phyloP scores from a whole-genome alignment of 1,284 basidiomycete genomes.

The Somion occarium region DNA sequence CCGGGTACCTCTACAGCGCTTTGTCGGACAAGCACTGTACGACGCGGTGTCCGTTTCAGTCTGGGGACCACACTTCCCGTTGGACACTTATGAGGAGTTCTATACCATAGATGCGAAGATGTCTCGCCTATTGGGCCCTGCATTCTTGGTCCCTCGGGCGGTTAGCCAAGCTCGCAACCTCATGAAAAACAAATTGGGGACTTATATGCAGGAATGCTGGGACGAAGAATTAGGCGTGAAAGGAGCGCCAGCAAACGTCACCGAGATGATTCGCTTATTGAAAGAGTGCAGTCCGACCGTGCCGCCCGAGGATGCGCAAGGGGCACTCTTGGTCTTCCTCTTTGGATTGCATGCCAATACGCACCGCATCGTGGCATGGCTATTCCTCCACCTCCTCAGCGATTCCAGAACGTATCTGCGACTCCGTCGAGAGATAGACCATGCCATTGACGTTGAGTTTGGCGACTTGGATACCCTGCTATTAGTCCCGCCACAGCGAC shows the following conservation, averaged over 20 bases:
- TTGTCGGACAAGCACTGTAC: background rate
- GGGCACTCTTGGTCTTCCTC: background rate
- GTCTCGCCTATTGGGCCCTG: background rate
- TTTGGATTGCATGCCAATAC: background rate
- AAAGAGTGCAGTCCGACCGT: background rate
- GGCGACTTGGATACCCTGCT: background rate
- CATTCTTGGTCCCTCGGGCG: background rate
- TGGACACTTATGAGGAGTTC: background rate
- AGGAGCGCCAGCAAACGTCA: background rate
- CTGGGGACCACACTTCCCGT: background rate
- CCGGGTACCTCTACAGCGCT: background rate
- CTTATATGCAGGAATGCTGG: background rate
- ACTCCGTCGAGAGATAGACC: background rate
- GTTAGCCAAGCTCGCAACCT: background rate
- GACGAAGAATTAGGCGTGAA: background rate
- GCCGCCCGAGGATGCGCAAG: background rate
- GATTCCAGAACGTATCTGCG: background rate
- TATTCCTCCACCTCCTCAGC: background rate
- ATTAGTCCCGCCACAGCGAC: background rate
- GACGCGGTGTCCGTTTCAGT: background rate
- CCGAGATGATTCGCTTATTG: background rate
- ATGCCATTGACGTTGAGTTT: background rate
- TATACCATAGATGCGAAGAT: background rate
- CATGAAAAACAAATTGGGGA: background rate
- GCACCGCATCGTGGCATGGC: background rate